phyloP scores from a whole-genome alignment of 2,329 filamentous ascomycete species.

The Pseudodiploospora longispora region DNA sequence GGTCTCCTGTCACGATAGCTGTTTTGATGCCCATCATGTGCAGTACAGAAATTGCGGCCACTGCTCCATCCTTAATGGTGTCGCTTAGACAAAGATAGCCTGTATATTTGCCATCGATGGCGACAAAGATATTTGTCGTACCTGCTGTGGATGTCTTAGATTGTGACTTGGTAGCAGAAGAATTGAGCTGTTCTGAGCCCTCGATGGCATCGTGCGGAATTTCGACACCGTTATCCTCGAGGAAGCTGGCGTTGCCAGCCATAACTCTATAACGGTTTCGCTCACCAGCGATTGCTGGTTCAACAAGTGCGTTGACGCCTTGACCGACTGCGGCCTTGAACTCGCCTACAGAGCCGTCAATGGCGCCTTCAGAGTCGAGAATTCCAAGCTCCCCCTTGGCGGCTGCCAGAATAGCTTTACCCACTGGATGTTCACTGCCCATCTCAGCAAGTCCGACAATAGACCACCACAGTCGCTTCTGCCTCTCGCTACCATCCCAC shows the following conservation, averaged over 20 bases:
- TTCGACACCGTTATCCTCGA: conserved; percentile 60
- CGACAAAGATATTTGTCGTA: conserved; percentile 85
- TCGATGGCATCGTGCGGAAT: conserved; percentile 57
- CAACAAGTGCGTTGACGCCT: conserved; percentile 74
- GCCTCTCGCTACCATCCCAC: conserved; percentile 64
- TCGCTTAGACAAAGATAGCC: conserved; percentile 81
- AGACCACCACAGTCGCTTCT: conserved; percentile 84
- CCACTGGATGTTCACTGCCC: conserved; percentile 92
- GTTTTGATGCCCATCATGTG: conserved; percentile 78
- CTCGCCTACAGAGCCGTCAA: conserved; percentile 78
- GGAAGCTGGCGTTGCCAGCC: conserved; percentile 72
- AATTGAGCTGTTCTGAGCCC: conserved; percentile 52
- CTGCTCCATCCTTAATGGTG: conserved; percentile 81
- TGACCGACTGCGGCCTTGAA: conserved; percentile 79
- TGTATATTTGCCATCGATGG: conserved; percentile 72
- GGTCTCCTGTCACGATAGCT: conserved; percentile 91
- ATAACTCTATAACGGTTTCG: conserved; percentile 69
- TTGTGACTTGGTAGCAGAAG: conserved; percentile 26
- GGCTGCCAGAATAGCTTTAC: conserved; percentile 71
- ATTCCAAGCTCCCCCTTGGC: conserved; percentile 71
- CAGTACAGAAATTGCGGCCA: conserved; percentile 72
- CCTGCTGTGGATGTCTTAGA: conserved; percentile 40
- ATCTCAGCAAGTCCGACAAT: conserved; percentile 91
- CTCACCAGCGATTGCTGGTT: conserved; percentile 62
- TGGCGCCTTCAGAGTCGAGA: conserved; percentile 54